Base-by-base conservation (phyloP, 1,139 yeast species). In the Geotrichum citri-aurantii region DNA sequence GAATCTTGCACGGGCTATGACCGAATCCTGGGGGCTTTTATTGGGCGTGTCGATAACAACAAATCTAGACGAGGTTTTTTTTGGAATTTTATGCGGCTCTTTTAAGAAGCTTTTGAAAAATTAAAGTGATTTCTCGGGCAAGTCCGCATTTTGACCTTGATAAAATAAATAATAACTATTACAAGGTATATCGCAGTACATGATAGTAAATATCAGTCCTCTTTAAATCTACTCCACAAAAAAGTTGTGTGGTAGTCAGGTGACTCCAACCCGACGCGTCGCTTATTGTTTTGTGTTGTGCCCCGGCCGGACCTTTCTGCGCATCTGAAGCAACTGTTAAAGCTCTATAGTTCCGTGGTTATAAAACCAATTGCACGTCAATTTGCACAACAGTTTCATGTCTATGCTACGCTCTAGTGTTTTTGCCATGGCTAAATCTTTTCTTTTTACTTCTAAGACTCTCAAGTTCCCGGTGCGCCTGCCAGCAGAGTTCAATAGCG, bases 21-120 rank as follows among this genome's bases (percentile, higher is more conserved):
- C 55, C 55, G 55, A 52, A 26, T 52, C 48, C 29, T 50, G n/a
- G 1, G 14, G 44, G 44, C 44, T 37, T 37, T 37, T 37, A 37
- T 37, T 37, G 44, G 44, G 44, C 44, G 44, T 17, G 19, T 5
- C 44, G 44, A 37, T 37, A 37, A 37, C 44, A 7, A 37, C n/a
- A n/a, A 2, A 19, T 5, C 10, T 5, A 10, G 21, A 37, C 44
- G 44, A 37, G 17, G 10, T 10, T 37, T 37, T 7, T 37, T n/a
- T n/a, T n/a, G n/a, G n/a, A n/a, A n/a, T n/a, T n/a, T n/a, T n/a
- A n/a, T n/a, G n/a, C n/a, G n/a, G n/a, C n/a, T n/a, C n/a, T n/a
- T n/a, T n/a, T n/a, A n/a, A n/a, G n/a, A n/a, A n/a, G n/a, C n/a
- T n/a, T n/a, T n/a, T n/a, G n/a, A n/a, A n/a, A n/a, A n/a, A n/a